phyloP scores from a whole-genome alignment of 305 asterid species.

The Fraxinus nigra region DNA sequence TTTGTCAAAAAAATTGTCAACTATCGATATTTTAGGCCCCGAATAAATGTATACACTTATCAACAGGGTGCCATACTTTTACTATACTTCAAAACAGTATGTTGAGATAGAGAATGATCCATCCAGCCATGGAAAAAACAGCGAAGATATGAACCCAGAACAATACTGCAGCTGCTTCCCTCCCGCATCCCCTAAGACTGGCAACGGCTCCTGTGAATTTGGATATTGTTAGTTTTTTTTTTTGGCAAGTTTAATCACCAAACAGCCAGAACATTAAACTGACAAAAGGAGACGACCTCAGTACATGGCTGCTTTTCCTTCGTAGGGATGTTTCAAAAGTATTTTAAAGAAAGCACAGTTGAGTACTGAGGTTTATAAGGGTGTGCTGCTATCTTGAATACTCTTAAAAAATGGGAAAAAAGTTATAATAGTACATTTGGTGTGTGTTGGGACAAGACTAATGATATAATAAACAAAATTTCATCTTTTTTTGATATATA shows the following conservation, averaged over 20 bases:
- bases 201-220: conserved; percentile 84
- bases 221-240: neutral
- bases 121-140: conserved; percentile 90
- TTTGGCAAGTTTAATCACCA: neutral
- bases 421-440: neutral
- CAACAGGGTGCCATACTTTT: no score
- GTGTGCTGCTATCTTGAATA: neutral
- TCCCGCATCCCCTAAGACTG: conserved; percentile 93
- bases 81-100: conserved; percentile 53
- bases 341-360: neutral
- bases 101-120: conserved; percentile 87
- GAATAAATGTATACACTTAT: no score
- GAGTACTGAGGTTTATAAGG: neutral
- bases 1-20: no score
- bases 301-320: neutral
- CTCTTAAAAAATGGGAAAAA: neutral
- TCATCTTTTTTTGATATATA: neutral
- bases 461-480: neutral
- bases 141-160: conserved; percentile 99
- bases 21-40: no score
- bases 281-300: neutral
- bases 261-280: neutral
- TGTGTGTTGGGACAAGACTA: neutral
- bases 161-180: conserved; percentile 84
- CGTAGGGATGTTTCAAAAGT: neutral